Evolutionary conservation across 257 asterid species (phyloP).

Genomic region (Solanum pimpinellifolium): DNA sequence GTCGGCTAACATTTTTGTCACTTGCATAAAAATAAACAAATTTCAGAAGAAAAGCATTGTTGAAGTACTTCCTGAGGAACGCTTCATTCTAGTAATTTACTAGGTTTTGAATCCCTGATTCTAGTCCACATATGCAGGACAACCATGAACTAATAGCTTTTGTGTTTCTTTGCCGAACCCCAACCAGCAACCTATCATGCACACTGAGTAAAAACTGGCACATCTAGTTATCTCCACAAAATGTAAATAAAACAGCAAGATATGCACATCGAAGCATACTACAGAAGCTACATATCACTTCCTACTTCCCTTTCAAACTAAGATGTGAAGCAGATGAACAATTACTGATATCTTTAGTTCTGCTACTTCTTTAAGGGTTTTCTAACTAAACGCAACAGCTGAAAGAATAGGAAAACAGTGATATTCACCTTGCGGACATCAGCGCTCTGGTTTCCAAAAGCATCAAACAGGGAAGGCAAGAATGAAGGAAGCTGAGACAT

Average conservation of each 20-base stretch:
- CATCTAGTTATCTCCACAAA: background rate
- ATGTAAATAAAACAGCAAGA: background rate
- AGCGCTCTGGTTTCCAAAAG: slow-evolving; percentile 96
- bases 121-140: background rate
- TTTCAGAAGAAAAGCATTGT: background rate
- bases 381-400: background rate
- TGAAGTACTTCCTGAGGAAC: background rate
- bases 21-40: background rate
- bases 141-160: background rate
- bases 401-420: background rate
- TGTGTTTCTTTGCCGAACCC: background rate
- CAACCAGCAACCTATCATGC: background rate
- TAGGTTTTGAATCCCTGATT: background rate
- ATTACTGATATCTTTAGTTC: background rate
- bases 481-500: slow-evolving; percentile 78
- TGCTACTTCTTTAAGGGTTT: background rate
- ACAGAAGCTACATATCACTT: background rate
- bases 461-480: slow-evolving; percentile 93
- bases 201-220: background rate
- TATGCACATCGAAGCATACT: background rate
- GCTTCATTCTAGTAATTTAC: background rate
- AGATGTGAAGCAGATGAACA: background rate
- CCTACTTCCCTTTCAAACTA: background rate
- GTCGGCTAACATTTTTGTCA: background rate
- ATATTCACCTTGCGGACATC: slow-evolving; percentile 88